These are phyloP conservation scores for Calonectria ilicicola DNA, from an alignment of 2,329 filamentous ascomycete species.

Conservation along the genomic window DNA sequence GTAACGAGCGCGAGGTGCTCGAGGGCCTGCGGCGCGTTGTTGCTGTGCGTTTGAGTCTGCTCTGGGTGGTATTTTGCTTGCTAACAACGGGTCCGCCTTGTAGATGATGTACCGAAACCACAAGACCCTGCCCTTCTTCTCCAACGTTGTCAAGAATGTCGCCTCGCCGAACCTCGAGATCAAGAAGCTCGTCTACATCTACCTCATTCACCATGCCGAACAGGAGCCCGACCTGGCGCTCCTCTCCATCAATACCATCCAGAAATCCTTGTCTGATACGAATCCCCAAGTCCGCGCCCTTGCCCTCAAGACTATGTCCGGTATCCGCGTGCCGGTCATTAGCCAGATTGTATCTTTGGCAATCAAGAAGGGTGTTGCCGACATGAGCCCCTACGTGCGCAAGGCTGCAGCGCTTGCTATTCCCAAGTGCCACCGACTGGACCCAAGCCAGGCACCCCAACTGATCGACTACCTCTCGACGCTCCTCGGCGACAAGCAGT, in stretches of 20 bases:
- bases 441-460: slow-evolving; percentile 87
- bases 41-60: slow-evolving; percentile 69
- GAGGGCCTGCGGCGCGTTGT: slow-evolving; percentile 92
- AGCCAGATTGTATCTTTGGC: slow-evolving; percentile 96
- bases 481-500: slow-evolving; percentile 90
- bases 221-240: slow-evolving; percentile 95
- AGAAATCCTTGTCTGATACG: slow-evolving; percentile 93
- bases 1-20: slow-evolving; percentile 91
- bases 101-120: slow-evolving; percentile 97
- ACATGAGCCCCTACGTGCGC: slow-evolving; percentile 95
- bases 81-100: slow-evolving; percentile 11
- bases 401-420: slow-evolving; percentile 94
- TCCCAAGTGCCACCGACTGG: slow-evolving; percentile 93
- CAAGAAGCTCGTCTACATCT: slow-evolving; percentile 99
- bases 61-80: background rate
- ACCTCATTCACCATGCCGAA: slow-evolving; percentile 96
- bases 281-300: slow-evolving; percentile 93
- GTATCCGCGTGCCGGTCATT: slow-evolving; percentile 96
- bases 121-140: slow-evolving; percentile 92
- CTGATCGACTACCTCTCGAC: slow-evolving; percentile 83
- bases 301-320: slow-evolving; percentile 95
- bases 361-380: slow-evolving; percentile 91
- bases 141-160: slow-evolving; percentile 98
- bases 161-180: slow-evolving; percentile 94
- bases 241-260: slow-evolving; percentile 97